A percentile compares a stretch with the other conserved stretches of the same genome.
phyloP scores from a whole-genome alignment of 805 yeast genomes.

The Kuraishia borneana region DNA sequence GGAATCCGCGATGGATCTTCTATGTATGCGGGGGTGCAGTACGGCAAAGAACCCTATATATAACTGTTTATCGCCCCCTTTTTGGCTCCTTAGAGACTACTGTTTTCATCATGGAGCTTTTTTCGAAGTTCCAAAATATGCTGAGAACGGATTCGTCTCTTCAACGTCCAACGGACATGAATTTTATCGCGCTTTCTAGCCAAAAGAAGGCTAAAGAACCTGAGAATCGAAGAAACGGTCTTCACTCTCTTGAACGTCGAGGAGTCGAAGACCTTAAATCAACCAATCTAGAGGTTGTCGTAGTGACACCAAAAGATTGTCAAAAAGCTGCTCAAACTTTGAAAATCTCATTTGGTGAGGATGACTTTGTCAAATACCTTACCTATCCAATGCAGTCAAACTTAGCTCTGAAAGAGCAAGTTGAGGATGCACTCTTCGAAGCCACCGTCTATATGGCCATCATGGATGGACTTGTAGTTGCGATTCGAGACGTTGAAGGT shows the following conservation, averaged over 20 bases:
- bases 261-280: not conserved
- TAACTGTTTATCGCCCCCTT: too few relatives aligned
- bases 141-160: not conserved
- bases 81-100: too few relatives aligned
- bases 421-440: slow-evolving; percentile 41
- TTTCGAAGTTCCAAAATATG: not conserved
- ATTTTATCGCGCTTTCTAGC: not conserved
- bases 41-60: too few relatives aligned
- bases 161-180: not conserved
- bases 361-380: slow-evolving; percentile 39
- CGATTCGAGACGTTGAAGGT: slow-evolving; percentile 34
- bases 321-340: slow-evolving; percentile 45
- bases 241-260: not conserved
- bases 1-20: too few relatives aligned
- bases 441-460: slow-evolving; percentile 40
- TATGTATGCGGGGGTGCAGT: too few relatives aligned
- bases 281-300: slow-evolving; percentile 6
- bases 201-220: slow-evolving; percentile 1
- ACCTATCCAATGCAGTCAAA: slow-evolving; percentile 26
- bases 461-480: slow-evolving; percentile 36
- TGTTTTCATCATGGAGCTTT: not conserved
- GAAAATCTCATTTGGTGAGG: slow-evolving; percentile 40
- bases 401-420: slow-evolving; percentile 22
- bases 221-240: not conserved
- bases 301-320: slow-evolving; percentile 28